phyloP scores from a whole-genome alignment of 2,329 filamentous ascomycete genomes.

The Cladosporium austrohemisphaericum region DNA sequence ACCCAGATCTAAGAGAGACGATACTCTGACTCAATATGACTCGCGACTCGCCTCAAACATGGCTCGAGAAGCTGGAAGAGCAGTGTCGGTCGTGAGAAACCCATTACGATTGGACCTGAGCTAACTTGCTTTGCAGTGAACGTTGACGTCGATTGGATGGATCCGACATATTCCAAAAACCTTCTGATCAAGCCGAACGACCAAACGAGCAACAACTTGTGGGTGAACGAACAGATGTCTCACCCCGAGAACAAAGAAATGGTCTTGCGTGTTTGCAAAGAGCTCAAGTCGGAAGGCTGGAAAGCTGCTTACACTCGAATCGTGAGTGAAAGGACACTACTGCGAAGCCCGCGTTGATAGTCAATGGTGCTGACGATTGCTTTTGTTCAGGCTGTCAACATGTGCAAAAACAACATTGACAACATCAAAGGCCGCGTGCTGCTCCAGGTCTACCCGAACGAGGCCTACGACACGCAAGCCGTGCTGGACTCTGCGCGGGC shows the following conservation, averaged over 20 bases:
- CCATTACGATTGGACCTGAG: not conserved
- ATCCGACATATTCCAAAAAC: constrained; percentile 21
- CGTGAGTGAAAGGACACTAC: constrained; percentile 13
- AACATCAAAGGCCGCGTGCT: constrained; percentile 23
- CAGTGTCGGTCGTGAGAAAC: constrained; percentile 3
- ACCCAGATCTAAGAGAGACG: no score
- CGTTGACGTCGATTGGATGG: constrained; percentile 24
- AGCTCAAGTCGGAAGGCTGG: constrained; percentile 21
- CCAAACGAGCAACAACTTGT: constrained; percentile 22
- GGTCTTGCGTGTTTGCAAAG: constrained; percentile 22
- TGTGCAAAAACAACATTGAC: constrained; percentile 23
- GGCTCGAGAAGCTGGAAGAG: constrained; percentile 22
- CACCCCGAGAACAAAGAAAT: constrained; percentile 21
- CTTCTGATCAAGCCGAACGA: constrained; percentile 21
- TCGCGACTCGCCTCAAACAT: constrained; percentile 17
- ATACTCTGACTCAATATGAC: constrained; percentile 14
- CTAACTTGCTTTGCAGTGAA: constrained; percentile 11
- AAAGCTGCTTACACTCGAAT: constrained; percentile 22
- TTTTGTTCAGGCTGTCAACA: constrained; percentile 21
- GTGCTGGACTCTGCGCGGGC: constrained; percentile 21
- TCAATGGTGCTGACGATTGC: not conserved
- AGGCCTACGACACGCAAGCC: constrained; percentile 19
- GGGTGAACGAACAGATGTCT: constrained; percentile 22
- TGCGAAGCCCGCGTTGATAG: not conserved
- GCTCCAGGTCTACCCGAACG: constrained; percentile 22